Percentiles rank a stretch among this genome's conserved stretches.
These are phyloP conservation scores for Omphalotus guepiniiformis DNA, from an alignment of 768 basidiomycete genomes.

Conservation along the genomic window DNA sequence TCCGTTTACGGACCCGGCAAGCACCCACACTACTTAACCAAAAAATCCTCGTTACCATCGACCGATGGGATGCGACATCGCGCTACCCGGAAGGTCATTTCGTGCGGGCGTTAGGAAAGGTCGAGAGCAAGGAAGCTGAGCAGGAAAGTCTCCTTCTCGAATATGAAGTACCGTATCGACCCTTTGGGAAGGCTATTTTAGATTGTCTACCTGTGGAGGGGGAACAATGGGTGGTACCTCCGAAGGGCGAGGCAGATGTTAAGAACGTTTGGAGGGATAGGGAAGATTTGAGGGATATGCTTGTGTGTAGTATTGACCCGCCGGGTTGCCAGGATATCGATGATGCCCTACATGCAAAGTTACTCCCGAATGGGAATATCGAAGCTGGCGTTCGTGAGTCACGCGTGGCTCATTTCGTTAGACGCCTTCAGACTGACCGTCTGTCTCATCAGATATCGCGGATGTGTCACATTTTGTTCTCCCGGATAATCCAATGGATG, in stretches of 20 bases:
- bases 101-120: constrained; percentile 85
- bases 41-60: constrained; percentile 95
- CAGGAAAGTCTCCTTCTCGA: constrained; percentile 91
- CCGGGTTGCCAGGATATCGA: constrained; percentile 98
- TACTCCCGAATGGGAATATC: constrained; percentile 87
- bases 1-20: constrained; percentile 92
- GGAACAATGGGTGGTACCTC: constrained; percentile 89
- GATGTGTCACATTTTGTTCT: constrained; percentile 97
- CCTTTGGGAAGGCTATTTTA: constrained; percentile 93
- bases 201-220: constrained; percentile 89
- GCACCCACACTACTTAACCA: constrained; percentile 84
- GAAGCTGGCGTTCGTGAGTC: constrained; percentile 97
- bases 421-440: not conserved
- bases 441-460: constrained; percentile 72
- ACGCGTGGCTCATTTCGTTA: not conserved
- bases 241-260: constrained; percentile 46
- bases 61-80: constrained; percentile 83
- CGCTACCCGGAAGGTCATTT: constrained; percentile 97
- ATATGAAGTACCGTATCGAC: constrained; percentile 92
- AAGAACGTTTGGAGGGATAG: constrained; percentile 70
- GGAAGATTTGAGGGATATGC: constrained; percentile 79
- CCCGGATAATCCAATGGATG: constrained; percentile 93
- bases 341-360: constrained; percentile 90
- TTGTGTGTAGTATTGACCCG: constrained; percentile 96
- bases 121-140: constrained; percentile 94